Percentiles rank a stretch among this genome's conserved stretches.
phyloP scores from a whole-genome alignment of 2,329 filamentous ascomycete genomes.

The Dactylella cylindrospora region DNA sequence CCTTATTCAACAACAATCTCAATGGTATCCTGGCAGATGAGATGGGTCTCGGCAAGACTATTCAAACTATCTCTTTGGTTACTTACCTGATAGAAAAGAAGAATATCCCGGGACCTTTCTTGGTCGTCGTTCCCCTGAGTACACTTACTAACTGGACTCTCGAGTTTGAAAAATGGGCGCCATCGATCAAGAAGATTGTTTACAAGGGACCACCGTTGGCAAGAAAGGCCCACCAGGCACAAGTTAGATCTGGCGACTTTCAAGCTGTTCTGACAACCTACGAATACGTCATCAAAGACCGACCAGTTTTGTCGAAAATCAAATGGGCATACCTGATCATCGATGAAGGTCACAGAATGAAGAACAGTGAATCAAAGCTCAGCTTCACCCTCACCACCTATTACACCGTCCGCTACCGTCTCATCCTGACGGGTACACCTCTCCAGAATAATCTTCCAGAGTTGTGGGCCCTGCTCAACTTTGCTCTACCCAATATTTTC shows the following conservation, averaged over 20 bases:
- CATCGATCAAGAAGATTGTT: slow-evolving; percentile 79
- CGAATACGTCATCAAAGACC: slow-evolving; percentile 99
- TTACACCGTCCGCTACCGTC: slow-evolving; percentile 89
- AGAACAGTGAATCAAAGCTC: slow-evolving; percentile 94
- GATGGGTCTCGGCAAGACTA: slow-evolving; percentile 99
- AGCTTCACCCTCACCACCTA: slow-evolving; percentile 93
- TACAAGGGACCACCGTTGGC: slow-evolving; percentile 93
- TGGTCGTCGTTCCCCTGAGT: slow-evolving; percentile 95
- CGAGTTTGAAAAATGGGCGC: slow-evolving; percentile 99
- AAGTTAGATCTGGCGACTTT: slow-evolving; percentile 91
- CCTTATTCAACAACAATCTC: slow-evolving; percentile 98
- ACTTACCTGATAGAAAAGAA: slow-evolving; percentile 97
- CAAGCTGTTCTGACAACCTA: slow-evolving; percentile 97
- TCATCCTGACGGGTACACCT: slow-evolving; percentile 96
- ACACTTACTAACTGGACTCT: slow-evolving; percentile 98
- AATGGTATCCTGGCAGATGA: slow-evolving; percentile 98
- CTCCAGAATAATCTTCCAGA: slow-evolving; percentile 96
- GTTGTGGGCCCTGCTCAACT: slow-evolving; percentile 97
- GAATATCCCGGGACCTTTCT: slow-evolving; percentile 83
- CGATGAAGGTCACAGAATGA: slow-evolving; percentile 99
- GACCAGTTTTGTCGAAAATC: slow-evolving; percentile 92
- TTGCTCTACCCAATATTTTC: slow-evolving; percentile 97
- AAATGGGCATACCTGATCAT: slow-evolving; percentile 99
- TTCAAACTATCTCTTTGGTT: slow-evolving; percentile 96
- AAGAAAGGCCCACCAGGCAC: slow-evolving; percentile 86